Evolutionary conservation across 495 filamentous ascomycete species (phyloP).

Genomic region (Bombardia bombarda): DNA sequence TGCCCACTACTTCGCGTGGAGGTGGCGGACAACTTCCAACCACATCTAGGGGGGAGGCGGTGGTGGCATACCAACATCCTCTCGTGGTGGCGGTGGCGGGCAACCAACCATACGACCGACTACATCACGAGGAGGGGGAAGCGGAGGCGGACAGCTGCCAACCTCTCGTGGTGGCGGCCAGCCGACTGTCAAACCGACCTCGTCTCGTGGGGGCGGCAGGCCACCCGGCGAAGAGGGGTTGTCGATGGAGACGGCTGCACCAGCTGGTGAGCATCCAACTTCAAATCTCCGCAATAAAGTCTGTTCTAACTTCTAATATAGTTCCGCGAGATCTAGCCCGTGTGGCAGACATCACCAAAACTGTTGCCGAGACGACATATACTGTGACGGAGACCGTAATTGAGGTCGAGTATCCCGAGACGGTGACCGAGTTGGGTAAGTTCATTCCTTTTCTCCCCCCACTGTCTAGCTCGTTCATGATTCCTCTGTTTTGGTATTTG

Average conservation of each 20-base stretch:
- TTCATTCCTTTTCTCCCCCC: not conserved
- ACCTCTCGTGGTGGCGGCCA: constrained; percentile 1
- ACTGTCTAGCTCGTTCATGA: too few relatives aligned
- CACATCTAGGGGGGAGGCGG: not conserved
- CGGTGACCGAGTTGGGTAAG: constrained; percentile 15
- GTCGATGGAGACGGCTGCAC: too few relatives aligned
- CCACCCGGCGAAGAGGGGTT: not conserved
- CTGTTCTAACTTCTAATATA: too few relatives aligned
- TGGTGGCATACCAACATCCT: not conserved
- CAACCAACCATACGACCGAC: constrained; percentile 1
- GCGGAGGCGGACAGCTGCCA: not conserved
- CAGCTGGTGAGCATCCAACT: too few relatives aligned
- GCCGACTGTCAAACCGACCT: not conserved
- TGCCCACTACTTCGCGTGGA: not conserved
- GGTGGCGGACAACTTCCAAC: constrained; percentile 2
- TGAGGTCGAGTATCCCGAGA: constrained; percentile 7
- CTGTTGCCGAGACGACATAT: constrained; percentile 16
- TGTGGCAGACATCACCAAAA: constrained; percentile 14
- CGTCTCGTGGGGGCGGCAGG: not conserved
- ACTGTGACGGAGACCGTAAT: constrained; percentile 16
- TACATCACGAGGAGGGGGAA: not conserved
- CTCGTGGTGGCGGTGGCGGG: not conserved
- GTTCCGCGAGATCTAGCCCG: constrained; percentile 5
- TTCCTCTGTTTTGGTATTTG: not conserved
- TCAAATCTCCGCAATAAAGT: too few relatives aligned